A percentile compares a stretch with the other conserved stretches of the same genome.
phyloP scores from a whole-genome alignment of 2,329 filamentous ascomycete species.

The Phialophora macrospora region DNA sequence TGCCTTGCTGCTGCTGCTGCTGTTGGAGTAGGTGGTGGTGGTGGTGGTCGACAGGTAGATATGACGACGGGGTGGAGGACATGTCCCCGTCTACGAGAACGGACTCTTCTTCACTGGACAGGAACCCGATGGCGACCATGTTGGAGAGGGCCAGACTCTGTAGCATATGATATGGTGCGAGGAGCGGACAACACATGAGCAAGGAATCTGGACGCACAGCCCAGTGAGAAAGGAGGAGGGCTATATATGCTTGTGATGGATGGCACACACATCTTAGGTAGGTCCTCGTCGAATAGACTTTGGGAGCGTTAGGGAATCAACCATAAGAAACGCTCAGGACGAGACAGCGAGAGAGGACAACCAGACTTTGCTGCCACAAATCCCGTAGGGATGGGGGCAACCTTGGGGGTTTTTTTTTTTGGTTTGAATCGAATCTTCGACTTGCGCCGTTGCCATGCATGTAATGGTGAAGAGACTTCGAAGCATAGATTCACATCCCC shows the following conservation, averaged over 20 bases:
- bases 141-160: neutral
- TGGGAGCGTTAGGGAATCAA: neutral
- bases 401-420: neutral
- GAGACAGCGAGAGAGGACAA: neutral
- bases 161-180: neutral
- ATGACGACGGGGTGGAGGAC: neutral
- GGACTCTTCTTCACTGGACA: neutral
- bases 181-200: neutral
- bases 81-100: neutral
- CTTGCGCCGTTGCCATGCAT: slow-evolving; percentile 3
- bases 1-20: too few relatives aligned
- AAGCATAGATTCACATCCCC: neutral
- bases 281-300: slow-evolving; percentile 2
- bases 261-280: neutral
- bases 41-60: neutral
- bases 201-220: neutral
- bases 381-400: neutral
- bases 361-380: neutral
- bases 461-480: neutral
- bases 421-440: neutral
- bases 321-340: neutral
- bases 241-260: neutral
- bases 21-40: too few relatives aligned
- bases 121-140: neutral
- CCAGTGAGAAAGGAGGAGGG: neutral